phyloP scores from a whole-genome alignment of 2,329 filamentous ascomycete species.

The Epichloe scottii region DNA sequence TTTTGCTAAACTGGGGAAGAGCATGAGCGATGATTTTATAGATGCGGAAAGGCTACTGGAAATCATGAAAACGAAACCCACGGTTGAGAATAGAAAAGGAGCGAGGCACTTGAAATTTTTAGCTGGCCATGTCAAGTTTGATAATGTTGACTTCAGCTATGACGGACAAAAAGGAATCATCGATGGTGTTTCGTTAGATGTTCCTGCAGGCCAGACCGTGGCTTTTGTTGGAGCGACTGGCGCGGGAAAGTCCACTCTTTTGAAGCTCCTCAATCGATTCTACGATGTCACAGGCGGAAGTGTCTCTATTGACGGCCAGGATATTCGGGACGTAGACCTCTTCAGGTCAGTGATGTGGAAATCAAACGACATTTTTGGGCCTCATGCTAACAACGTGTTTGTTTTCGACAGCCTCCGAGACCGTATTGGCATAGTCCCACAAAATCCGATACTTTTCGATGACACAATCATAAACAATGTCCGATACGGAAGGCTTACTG shows the following conservation, averaged over 20 bases:
- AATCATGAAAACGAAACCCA: conserved; percentile 45
- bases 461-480: conserved; percentile 48
- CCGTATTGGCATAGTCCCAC: conserved; percentile 43
- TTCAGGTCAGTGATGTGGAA: conserved; percentile 23
- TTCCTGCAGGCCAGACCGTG: conserved; percentile 39
- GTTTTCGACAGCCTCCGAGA: conserved; percentile 30
- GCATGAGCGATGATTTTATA: conserved; percentile 42
- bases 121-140: conserved; percentile 42
- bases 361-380: neutral
- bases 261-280: conserved; percentile 46
- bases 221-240: conserved; percentile 50
- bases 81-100: conserved; percentile 37
- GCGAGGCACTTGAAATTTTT: conserved; percentile 37
- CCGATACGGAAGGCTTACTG: conserved; percentile 40
- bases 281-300: conserved; percentile 42
- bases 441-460: conserved; percentile 43
- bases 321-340: conserved; percentile 41
- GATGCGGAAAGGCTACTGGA: conserved; percentile 45
- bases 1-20: conserved; percentile 47
- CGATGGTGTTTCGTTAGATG: conserved; percentile 38
- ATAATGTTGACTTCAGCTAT: conserved; percentile 44
- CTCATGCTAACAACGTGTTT: conserved; percentile 11
- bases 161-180: conserved; percentile 46
- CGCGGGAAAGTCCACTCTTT: conserved; percentile 45
- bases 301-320: conserved; percentile 43